Evolutionary conservation across 2,329 filamentous ascomycete genomes (phyloP), one percentile per base, ranked within the genome.

Genomic region (Talaromyces amestolkiae): DNA sequence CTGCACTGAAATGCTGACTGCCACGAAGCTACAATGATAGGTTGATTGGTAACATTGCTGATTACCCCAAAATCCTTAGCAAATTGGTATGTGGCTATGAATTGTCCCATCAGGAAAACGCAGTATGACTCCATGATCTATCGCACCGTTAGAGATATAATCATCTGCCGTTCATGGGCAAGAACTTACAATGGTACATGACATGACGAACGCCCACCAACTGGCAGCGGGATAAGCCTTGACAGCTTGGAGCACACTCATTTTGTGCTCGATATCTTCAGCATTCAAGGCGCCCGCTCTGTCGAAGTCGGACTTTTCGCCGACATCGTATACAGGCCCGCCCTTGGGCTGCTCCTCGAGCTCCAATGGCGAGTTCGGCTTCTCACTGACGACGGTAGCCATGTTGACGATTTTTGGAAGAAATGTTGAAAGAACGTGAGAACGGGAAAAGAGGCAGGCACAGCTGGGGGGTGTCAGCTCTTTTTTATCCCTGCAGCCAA

Each of bases 111-210:
- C 24, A 89, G 77, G 79, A 89, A 88, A 67, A 88, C 83, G 73
- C 82, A 82, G 79, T 87, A 89, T 4, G 86, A 84, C 73, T 88
- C 86, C 86, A 89, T 88, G 70, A 87, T 86, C 86, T 88, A 69
- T 69, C 64, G 22, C 33, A 45, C 19, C 63, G 64, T 69, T 67
- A 72, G 56, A 68, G 24, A 67, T 61, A 68, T 67, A 54, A 72
- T 72, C 65, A 73, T 72, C 65, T 68, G 58, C 54, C 27, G 13
- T 13, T 53, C 51, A 13, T 3, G 63, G 35, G 27, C 45, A n/a
- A 54, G 56, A 68, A 68, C 84, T 78, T 75, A 86, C 84, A 76
- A 86, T 86, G 24, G 82, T 85, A 77, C 73, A 85, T 58, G 81
- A 86, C 74, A 86, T 82, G 73, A 85, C 73, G 64, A 86, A 85